Conservation (phyloP, 495 filamentous ascomycete genomes). For the Podospora comata region DNA sequence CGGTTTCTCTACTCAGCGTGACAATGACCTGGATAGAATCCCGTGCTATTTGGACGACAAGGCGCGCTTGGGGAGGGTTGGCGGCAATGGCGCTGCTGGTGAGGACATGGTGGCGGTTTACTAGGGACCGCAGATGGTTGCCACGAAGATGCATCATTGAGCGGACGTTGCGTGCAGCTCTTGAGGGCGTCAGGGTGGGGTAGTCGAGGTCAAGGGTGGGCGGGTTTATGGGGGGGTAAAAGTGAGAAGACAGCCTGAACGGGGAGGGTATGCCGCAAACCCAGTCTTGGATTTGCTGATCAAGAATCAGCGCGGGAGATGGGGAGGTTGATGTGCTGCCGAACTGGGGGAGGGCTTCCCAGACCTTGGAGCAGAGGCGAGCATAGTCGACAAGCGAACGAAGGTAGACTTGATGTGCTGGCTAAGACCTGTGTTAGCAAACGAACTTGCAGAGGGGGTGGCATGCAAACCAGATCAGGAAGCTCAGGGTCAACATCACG, state of each 20-base stretch:
- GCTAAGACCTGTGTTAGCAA: no score
- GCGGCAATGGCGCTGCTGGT: not conserved
- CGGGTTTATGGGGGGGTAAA: not conserved
- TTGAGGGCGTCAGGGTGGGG: no score
- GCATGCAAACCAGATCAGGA: conserved; percentile 39
- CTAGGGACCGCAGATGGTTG: not conserved
- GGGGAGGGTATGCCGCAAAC: not conserved
- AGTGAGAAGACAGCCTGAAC: not conserved
- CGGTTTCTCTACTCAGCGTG: not conserved
- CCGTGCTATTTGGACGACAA: not conserved
- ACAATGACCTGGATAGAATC: not conserved
- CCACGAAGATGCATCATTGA: not conserved
- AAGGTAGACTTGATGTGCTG: not conserved
- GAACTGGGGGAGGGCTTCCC: not conserved
- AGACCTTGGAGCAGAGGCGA: not conserved
- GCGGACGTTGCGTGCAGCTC: not conserved
- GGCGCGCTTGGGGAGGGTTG: not conserved
- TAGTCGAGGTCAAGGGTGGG: not conserved
- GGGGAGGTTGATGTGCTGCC: not conserved
- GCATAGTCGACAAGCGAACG: not conserved
- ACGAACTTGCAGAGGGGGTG: no score
- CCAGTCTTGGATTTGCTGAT: not conserved
- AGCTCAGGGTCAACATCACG: conserved; percentile 65
- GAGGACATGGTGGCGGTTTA: not conserved
- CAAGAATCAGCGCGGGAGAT: not conserved